A percentile compares a stretch with the other conserved stretches of the same genome.
Conservation (phyloP, 768 basidiomycete genomes). For the Tylopilus plumbeoviolaceoides region DNA sequence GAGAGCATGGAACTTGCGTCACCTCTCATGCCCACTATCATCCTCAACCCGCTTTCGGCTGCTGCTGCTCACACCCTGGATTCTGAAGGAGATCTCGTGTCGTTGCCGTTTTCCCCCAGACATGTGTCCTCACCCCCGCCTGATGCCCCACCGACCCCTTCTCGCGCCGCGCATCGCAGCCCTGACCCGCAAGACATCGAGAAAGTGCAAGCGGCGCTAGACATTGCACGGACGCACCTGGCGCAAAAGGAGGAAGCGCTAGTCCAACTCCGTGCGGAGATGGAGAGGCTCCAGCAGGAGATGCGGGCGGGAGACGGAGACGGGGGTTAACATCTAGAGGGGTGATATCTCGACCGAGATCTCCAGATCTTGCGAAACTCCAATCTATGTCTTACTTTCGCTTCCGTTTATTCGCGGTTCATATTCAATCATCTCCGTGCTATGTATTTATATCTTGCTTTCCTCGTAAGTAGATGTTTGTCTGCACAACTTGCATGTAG, state of each 20-base stretch:
- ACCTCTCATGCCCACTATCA: constrained; percentile 39
- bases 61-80: not conserved
- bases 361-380: not conserved
- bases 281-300: constrained; percentile 18
- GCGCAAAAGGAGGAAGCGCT: constrained; percentile 22
- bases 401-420: not conserved
- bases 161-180: not conserved
- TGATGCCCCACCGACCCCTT: not conserved
- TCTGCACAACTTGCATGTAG: not conserved
- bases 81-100: constrained; percentile 14
- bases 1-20: constrained; percentile 52
- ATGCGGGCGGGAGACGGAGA: not conserved
- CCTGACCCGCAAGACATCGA: constrained; percentile 16
- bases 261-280: constrained; percentile 18
- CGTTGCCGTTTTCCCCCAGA: constrained; percentile 20
- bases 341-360: too few species aligned
- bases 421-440: not conserved
- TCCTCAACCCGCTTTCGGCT: constrained; percentile 10
- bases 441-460: not conserved
- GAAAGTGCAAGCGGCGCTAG: constrained; percentile 19
- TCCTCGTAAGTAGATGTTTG: not conserved
- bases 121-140: constrained; percentile 15
- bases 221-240: constrained; percentile 18
- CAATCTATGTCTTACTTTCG: not conserved
- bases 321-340: not conserved